Evolutionary conservation across 345 rosid species (phyloP).

Genomic region (Populus deltoides): DNA sequence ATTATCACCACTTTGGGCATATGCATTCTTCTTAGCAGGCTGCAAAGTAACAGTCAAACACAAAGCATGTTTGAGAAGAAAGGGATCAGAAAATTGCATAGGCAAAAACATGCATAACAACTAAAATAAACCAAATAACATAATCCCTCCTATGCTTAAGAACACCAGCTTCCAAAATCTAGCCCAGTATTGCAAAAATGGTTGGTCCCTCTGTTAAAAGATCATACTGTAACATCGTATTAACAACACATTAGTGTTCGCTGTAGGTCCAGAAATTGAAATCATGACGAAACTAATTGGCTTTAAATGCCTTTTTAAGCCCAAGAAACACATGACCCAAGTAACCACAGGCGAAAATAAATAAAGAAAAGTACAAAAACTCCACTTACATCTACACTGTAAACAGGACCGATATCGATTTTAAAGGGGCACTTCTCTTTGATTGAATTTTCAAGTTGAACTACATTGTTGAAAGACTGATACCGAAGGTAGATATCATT

Average conservation of each 20-base stretch:
- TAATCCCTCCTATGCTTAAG: not conserved
- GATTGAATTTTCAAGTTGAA: slow-evolving; percentile 59
- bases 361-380: not conserved
- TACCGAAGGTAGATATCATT: slow-evolving; percentile 72
- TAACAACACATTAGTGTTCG: not conserved
- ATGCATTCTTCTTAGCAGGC: slow-evolving; percentile 84
- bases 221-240: not conserved
- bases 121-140: not conserved
- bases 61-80: not conserved
- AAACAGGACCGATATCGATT: slow-evolving; percentile 89
- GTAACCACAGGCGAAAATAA: not conserved
- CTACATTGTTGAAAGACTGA: slow-evolving; percentile 59
- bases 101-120: not conserved
- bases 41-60: slow-evolving; percentile 22
- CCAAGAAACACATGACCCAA: not conserved
- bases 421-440: slow-evolving; percentile 67
- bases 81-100: not conserved
- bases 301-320: too few relatives aligned
- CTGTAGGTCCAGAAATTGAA: not conserved
- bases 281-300: not conserved
- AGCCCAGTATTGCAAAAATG: not conserved
- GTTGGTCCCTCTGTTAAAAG: not conserved
- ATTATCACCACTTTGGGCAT: slow-evolving; percentile 65
- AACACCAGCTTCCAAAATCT: not conserved
- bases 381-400: slow-evolving; percentile 68